Conservation (phyloP, 768 basidiomycete species). For the Tricholoma matsutake region DNA sequence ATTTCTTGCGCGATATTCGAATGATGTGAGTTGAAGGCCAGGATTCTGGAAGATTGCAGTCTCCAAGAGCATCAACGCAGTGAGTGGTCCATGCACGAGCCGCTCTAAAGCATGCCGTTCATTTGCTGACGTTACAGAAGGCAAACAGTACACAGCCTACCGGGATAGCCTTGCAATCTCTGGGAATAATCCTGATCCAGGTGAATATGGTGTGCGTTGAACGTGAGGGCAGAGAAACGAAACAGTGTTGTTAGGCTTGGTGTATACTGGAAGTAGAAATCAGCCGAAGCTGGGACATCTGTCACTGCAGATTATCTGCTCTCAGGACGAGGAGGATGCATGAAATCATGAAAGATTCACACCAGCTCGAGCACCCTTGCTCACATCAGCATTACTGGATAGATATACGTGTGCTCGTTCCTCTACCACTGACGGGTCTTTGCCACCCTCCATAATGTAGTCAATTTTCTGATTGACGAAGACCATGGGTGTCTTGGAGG, state of each 20-base stretch:
- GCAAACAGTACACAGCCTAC: constrained; percentile 30
- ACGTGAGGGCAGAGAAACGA: constrained; percentile 83
- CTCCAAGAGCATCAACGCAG: constrained; percentile 77
- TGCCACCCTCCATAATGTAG: constrained; percentile 41
- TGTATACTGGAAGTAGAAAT: constrained; percentile 64
- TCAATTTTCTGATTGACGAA: constrained; percentile 69
- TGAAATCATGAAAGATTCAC: constrained; percentile 6
- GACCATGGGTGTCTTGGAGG: constrained; percentile 59
- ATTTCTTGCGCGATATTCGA: constrained; percentile 70
- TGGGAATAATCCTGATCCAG: constrained; percentile 74
- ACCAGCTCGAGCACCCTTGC: constrained; percentile 44
- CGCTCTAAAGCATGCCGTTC: constrained; percentile 44
- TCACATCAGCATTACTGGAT: constrained; percentile 23
- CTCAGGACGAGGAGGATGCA: not conserved
- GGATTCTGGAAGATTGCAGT: constrained; percentile 49
- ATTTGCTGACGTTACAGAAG: not conserved
- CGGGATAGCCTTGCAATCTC: constrained; percentile 67
- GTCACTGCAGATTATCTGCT: constrained; percentile 37
- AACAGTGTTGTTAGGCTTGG: constrained; percentile 75
- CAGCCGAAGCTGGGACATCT: constrained; percentile 42
- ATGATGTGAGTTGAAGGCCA: constrained; percentile 41
- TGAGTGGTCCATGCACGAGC: constrained; percentile 83
- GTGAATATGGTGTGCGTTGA: constrained; percentile 85
- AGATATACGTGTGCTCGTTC: constrained; percentile 71
- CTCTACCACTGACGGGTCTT: constrained; percentile 51